Base-by-base conservation (phyloP, 1,139 yeast species). In the Blastobotrys buckinghamii region DNA sequence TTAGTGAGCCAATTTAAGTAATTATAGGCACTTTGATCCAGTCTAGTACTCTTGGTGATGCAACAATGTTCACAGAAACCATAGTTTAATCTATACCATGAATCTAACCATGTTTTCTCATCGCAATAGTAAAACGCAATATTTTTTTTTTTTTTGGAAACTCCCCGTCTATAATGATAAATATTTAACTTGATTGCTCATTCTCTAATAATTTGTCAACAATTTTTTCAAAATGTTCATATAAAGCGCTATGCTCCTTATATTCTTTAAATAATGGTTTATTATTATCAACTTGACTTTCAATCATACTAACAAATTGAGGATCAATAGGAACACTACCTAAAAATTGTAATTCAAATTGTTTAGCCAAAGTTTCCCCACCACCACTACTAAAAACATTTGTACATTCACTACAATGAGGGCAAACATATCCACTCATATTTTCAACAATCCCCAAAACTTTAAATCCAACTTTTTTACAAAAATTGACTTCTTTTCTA, bases 341-440 rank as follows among this genome's bases (percentile, higher is more conserved):
- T 56, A 94, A 70, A 59, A 82, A 89, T 8, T 81, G 79, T 38
- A 92, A 69, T 6, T 72, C 67, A 52, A 79, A 75, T 47, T 77
- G 77, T 34, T 74, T 70, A 27, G 97, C 84, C 46, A 94, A 70
- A 16, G 68, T 69, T 57, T 76, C 67, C 1, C 98, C 99, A n/a
- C 99, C 99, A 5, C 97, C 98, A 45, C 84, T 78, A 59, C 90
- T 85, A 64, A 94, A 94, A 29, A 94, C 86, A 63, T 90, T 82
- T 2, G 97, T 89, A 52, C 74, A 67, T 62, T 90, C 97, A 1
- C 85, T 77, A 66, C 99, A 94, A 63, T 82, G 81, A 0, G 98
- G 98, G 64, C 98, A 94, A 7, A 89, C 84, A 65, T 86, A 94
- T 1, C 98, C 98, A 16, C 95, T 82, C 98, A 94, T 92, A 62